Evolutionary conservation across 352 stramenopile species (phyloP), one percentile per base, ranked within the genome.

Genomic region (Phytophthora melonis): DNA sequence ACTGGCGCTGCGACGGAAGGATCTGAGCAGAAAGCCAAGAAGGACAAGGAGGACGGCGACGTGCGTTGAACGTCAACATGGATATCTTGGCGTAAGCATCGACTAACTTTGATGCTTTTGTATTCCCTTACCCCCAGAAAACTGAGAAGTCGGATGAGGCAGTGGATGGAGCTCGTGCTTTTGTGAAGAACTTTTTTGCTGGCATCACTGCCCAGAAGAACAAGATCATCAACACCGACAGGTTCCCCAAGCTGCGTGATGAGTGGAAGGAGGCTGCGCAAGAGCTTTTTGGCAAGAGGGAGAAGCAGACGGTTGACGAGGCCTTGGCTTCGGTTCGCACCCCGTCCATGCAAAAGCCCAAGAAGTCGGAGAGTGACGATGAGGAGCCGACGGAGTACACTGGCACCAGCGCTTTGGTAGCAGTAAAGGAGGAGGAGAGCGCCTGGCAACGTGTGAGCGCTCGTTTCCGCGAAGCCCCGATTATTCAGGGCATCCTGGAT

Each of bases 361-460:
- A 86, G 68, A 83, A 86, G 39, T 34, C 73, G 1, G 69, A 68
- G 14, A 63, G 56, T 5, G 79, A 83, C 0, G 75, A 76, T 2
- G 80, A 90, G 36, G 85, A 91, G 55, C 34, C 54, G n/a, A 30
- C 58, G 1, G 83, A 88, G 63, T 95, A 95, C 74, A 92, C 79
- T 16, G 89, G 89, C 3, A 84, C 84, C 21, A 93, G 84, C 39
- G 89, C 89, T 23, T 77, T 96, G 63, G 89, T 96, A 10, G 75
- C 87, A 25, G 92, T 99, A 34, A 98, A 99, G 81, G 93, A 98
- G 61, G 87, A 97, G 56, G 91, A 98, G 27, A 97, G 89, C 57
- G 94, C 96, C 18, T 99, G 95, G 95, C 94, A 99, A 74, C 88
- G 92, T 69, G 97, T 99, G 72, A 96, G 97, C 66, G 91, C 93